Evolutionary conservation across 768 basidiomycete genomes (phyloP).

Genomic region (Obba rivulosa): DNA sequence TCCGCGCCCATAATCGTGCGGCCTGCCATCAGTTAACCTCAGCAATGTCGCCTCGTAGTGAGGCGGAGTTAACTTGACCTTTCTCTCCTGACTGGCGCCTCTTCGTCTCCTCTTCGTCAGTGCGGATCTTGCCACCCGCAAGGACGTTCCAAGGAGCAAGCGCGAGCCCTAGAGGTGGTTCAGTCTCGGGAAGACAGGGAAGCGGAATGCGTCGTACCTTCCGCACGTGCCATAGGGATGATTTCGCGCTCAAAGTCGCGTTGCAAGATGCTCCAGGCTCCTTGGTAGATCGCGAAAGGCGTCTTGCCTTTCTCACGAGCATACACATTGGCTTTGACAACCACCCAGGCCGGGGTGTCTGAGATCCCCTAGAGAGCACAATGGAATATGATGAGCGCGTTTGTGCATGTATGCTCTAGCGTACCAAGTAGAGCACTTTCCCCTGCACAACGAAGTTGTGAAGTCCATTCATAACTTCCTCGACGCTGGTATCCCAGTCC

Average conservation of each 20-base stretch:
- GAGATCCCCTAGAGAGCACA: conserved; percentile 14
- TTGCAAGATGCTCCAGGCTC: conserved; percentile 21
- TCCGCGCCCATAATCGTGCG: conserved; percentile 24
- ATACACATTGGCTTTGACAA: conserved; percentile 30
- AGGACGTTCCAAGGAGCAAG: conserved; percentile 37
- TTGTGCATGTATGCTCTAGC: too few species aligned
- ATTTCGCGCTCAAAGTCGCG: conserved; percentile 38
- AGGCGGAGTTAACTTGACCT: too few species aligned
- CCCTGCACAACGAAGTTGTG: conserved; percentile 34
- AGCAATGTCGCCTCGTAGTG: too few species aligned
- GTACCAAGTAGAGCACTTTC: conserved; percentile 34
- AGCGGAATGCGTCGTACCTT: conserved; percentile 16
- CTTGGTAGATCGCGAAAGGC: conserved; percentile 38
- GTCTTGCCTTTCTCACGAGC: conserved; percentile 30
- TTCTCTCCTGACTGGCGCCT: conserved; percentile 24
- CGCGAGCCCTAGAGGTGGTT: conserved; percentile 17
- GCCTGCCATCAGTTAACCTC: conserved; percentile 14
- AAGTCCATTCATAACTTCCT: conserved; percentile 38
- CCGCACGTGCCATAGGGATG: conserved; percentile 23
- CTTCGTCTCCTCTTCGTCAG: conserved; percentile 29
- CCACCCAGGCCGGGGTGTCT: conserved; percentile 30
- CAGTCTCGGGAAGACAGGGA: not conserved
- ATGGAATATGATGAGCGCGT: not conserved
- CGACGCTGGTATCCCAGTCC: conserved; percentile 38
- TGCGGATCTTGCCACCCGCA: conserved; percentile 33